Conservation (phyloP, 2,329 filamentous ascomycete species). For the Ophiostoma ips region DNA sequence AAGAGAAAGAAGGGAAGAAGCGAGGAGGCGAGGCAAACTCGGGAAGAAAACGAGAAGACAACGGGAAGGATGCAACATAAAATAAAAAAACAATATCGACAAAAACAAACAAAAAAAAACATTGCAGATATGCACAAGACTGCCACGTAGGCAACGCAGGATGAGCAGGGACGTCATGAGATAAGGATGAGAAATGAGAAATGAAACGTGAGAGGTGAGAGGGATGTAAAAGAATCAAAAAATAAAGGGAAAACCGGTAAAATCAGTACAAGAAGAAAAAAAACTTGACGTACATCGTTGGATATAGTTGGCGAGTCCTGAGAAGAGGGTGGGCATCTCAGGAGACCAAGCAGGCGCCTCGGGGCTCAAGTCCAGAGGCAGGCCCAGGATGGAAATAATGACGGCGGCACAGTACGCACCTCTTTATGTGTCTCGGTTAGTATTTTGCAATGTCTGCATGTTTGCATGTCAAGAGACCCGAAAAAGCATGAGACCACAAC, state of each 20-base stretch:
- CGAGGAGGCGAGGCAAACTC: too few species aligned
- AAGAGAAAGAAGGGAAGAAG: not conserved
- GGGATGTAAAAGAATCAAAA: too few species aligned
- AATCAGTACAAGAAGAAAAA: conserved; percentile 5
- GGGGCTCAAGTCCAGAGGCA: conserved; percentile 65
- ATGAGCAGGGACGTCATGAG: not conserved
- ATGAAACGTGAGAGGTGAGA: not conserved
- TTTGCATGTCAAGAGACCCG: too few species aligned
- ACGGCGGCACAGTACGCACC: conserved; percentile 87
- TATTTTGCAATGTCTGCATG: too few species aligned
- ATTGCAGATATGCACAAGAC: conserved; percentile 5
- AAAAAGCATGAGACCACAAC: conserved; percentile 14
- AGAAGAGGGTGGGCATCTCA: conserved; percentile 51
- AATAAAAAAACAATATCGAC: not conserved
- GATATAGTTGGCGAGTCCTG: conserved; percentile 66
- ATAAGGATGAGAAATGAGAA: not conserved
- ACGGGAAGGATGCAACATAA: too few species aligned
- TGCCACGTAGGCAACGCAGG: conserved; percentile 7
- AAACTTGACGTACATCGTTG: conserved; percentile 50
- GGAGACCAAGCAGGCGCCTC: conserved; percentile 53
- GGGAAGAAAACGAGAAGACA: too few species aligned
- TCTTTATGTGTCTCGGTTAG: conserved; percentile 30
- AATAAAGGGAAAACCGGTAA: not conserved
- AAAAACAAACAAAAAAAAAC: not conserved
- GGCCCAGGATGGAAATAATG: conserved; percentile 63